Percentiles rank a stretch among this genome's conserved stretches.
Evolutionary conservation across 1,284 basidiomycete species (phyloP).

Genomic region (Melanopsichium pennsylvanicum): DNA sequence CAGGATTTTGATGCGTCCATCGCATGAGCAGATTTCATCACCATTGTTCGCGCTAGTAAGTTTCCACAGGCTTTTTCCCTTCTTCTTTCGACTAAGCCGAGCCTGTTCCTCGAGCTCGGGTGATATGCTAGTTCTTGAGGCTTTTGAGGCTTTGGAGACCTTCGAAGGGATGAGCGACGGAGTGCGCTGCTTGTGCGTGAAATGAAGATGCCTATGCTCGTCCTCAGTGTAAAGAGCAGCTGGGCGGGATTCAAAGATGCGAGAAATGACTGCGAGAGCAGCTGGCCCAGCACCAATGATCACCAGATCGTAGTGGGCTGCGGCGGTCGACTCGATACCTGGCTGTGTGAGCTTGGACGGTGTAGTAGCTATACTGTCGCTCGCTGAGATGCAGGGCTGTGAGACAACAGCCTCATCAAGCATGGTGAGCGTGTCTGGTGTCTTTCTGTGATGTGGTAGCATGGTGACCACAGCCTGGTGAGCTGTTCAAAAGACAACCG

Average conservation of each 20-base stretch:
- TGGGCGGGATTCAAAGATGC: conserved; percentile 55
- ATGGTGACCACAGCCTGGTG: not conserved
- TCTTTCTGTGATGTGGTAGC: conserved; percentile 33
- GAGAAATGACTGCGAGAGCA: conserved; percentile 48
- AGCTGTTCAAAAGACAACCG: too few species aligned
- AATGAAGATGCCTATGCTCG: conserved; percentile 59
- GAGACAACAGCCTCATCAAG: conserved; percentile 12
- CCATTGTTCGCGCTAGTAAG: too few species aligned
- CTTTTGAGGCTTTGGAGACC: conserved; percentile 2
- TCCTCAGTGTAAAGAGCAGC: conserved; percentile 62
- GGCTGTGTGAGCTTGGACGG: conserved; percentile 3
- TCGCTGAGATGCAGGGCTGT: not conserved
- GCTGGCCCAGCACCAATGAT: conserved; percentile 60
- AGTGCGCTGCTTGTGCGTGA: conserved; percentile 36
- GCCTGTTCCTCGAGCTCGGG: conserved; percentile 1
- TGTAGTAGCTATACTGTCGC: not conserved
- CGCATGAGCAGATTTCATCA: conserved; percentile 16
- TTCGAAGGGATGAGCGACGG: conserved; percentile 15
- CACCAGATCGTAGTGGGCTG: conserved; percentile 52
- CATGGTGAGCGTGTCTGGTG: conserved; percentile 24
- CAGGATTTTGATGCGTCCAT: conserved; percentile 48
- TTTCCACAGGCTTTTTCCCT: not conserved
- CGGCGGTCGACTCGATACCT: conserved; percentile 5
- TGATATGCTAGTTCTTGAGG: not conserved
- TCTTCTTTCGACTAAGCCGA: conserved; percentile 5